Evolutionary conservation across 768 basidiomycete genomes (phyloP).

Genomic region (Tricholoma terreum): DNA sequence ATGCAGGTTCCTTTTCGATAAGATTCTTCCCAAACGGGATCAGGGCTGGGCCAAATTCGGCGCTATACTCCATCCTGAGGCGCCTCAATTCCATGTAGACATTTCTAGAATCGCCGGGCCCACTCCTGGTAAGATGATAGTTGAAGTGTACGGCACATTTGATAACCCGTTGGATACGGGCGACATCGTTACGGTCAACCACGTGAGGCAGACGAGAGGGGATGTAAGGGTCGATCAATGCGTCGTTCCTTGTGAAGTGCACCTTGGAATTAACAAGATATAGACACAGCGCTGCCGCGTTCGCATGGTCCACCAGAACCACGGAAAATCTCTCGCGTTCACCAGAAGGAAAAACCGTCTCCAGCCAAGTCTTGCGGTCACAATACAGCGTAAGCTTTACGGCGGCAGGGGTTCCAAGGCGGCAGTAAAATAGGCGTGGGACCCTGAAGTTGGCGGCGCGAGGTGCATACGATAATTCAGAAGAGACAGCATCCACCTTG

Average conservation of each 20-base stretch:
- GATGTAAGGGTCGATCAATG: constrained; percentile 18
- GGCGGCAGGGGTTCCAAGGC: constrained; percentile 14
- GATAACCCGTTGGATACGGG: constrained; percentile 18
- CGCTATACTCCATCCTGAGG: constrained; percentile 18
- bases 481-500: constrained; percentile 19
- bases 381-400: constrained; percentile 22
- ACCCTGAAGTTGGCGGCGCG: constrained; percentile 4
- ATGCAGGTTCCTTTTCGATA: constrained; percentile 25
- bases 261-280: constrained; percentile 15
- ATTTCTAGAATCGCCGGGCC: constrained; percentile 17
- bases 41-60: constrained; percentile 17
- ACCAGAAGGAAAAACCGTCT: constrained; percentile 17
- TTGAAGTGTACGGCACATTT: constrained; percentile 22
- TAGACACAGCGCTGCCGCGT: constrained; percentile 19
- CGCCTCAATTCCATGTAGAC: constrained; percentile 31
- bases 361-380: constrained; percentile 24
- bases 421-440: constrained; percentile 24
- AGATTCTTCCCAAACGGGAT: constrained; percentile 25
- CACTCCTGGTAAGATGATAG: constrained; percentile 26
- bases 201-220: constrained; percentile 17
- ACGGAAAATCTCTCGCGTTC: constrained; percentile 9
- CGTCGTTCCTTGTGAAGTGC: constrained; percentile 21
- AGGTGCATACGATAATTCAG: constrained; percentile 11
- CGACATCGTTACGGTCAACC: constrained; percentile 8
- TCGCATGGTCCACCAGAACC: constrained; percentile 13